Percentiles rank a stretch among this genome's conserved stretches.
phyloP scores from a whole-genome alignment of 192 early-diverging fungal species.

The Coemansia sp. region DNA sequence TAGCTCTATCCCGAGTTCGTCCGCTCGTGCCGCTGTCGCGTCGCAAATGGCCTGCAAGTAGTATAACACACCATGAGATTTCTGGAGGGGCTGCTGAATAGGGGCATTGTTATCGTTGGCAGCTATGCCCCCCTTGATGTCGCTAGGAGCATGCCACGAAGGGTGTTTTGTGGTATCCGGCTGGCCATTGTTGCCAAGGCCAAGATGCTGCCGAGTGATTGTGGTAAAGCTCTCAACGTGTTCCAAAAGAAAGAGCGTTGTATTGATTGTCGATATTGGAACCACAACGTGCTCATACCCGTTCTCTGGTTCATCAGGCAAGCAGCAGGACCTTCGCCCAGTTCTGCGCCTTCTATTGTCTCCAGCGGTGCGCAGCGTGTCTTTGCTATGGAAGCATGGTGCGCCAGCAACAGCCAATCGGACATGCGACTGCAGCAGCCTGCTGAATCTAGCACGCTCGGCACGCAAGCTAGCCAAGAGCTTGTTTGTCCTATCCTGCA shows the following conservation, averaged over 20 bases:
- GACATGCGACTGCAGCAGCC: conserved; percentile 34
- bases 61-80: conserved; percentile 10
- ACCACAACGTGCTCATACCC: conserved; percentile 23
- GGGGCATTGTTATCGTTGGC: not conserved
- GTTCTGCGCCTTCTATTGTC: not conserved
- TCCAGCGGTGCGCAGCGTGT: not conserved
- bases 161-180: conserved; percentile 1
- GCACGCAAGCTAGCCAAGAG: conserved; percentile 22
- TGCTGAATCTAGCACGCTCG: conserved; percentile 29
- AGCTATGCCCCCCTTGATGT: not conserved
- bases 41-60: conserved; percentile 40
- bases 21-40: conserved; percentile 36
- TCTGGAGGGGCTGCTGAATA: not conserved
- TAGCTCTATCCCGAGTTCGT: conserved; percentile 21
- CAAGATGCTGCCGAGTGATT: conserved; percentile 10
- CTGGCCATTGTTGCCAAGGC: not conserved
- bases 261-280: conserved; percentile 24
- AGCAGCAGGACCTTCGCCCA: not conserved
- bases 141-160: conserved; percentile 21
- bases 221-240: conserved; percentile 30
- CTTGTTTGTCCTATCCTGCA: not conserved
- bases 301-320: conserved; percentile 17
- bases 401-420: conserved; percentile 18
- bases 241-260: conserved; percentile 23
- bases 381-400: not conserved